Evolutionary conservation across 2,329 filamentous ascomycete genomes (phyloP).

Genomic region (Rutstroemia sp.): DNA sequence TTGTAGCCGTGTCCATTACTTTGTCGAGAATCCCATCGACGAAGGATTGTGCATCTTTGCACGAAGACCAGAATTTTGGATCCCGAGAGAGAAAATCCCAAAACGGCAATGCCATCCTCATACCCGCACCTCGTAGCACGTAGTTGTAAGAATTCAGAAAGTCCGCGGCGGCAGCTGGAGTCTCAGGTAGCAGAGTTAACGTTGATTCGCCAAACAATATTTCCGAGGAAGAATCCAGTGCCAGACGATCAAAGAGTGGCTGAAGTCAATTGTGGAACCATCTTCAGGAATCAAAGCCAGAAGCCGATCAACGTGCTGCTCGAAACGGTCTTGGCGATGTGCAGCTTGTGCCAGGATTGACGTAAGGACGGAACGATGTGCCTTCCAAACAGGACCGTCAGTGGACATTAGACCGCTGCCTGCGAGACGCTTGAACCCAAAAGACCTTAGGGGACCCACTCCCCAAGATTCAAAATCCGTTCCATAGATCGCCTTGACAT

Average conservation of each 20-base stretch:
- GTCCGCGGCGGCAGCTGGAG: not conserved
- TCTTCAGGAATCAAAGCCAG: not conserved
- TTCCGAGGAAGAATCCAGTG: constrained; percentile 48
- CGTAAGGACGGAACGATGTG: not conserved
- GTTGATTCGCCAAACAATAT: constrained; percentile 55
- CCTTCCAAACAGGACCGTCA: not conserved
- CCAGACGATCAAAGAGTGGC: constrained; percentile 29
- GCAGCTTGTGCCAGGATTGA: not conserved
- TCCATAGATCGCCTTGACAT: constrained; percentile 7
- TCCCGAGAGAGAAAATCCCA: not conserved
- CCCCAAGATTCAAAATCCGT: constrained; percentile 32
- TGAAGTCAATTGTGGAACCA: constrained; percentile 5
- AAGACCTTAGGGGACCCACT: constrained; percentile 36
- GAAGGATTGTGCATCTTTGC: not conserved
- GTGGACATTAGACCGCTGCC: not conserved
- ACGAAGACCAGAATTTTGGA: not conserved
- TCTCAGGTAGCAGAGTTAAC: not conserved
- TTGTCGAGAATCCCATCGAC: not conserved
- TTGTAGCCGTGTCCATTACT: not conserved
- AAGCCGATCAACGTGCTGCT: not conserved
- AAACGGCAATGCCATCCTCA: not conserved
- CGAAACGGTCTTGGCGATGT: not conserved
- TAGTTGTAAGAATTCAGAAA: not conserved
- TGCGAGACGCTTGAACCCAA: constrained; percentile 28
- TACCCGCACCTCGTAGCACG: not conserved